phyloP scores from a whole-genome alignment of 495 filamentous ascomycete genomes.

The Chaetomium cochliodes region DNA sequence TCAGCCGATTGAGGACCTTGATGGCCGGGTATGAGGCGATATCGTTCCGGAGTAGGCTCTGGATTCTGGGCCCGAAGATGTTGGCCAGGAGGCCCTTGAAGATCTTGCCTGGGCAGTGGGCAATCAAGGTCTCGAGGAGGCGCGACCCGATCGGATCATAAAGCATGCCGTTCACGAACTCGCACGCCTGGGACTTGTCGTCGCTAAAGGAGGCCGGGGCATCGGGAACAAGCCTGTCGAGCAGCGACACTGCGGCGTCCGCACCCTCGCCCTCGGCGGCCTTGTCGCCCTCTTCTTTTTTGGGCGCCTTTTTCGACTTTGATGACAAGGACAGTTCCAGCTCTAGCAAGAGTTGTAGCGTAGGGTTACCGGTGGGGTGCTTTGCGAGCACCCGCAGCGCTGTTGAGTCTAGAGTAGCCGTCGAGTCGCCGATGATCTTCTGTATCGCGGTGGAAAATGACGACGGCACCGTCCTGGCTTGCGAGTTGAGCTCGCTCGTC shows the following conservation, averaged over 20 bases:
- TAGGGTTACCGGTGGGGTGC: constrained; percentile 85
- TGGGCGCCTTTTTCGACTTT: constrained; percentile 53
- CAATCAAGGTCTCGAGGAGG: constrained; percentile 80
- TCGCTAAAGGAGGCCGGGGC: constrained; percentile 47
- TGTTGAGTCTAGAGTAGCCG: constrained; percentile 66
- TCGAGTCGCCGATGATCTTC: constrained; percentile 73
- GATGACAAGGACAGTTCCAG: constrained; percentile 72
- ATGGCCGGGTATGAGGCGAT: constrained; percentile 83
- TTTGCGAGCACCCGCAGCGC: constrained; percentile 76
- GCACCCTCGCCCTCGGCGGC: constrained; percentile 15
- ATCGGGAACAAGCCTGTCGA: constrained; percentile 45
- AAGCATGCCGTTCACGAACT: constrained; percentile 79
- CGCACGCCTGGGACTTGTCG: constrained; percentile 42
- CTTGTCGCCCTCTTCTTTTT: constrained; percentile 32
- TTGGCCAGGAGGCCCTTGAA: constrained; percentile 81
- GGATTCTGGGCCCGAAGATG: constrained; percentile 72
- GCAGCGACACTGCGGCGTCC: constrained; percentile 26
- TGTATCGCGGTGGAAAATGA: constrained; percentile 73
- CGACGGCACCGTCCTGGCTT: constrained; percentile 64
- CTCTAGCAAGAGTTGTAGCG: constrained; percentile 80
- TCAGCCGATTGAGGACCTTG: constrained; percentile 73
- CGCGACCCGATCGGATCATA: constrained; percentile 89
- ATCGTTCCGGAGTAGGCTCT: constrained; percentile 78
- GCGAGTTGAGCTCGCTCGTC: constrained; percentile 31
- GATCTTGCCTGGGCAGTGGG: constrained; percentile 74